Evolutionary conservation across 129 eudicot species (phyloP), one percentile per base, ranked within the genome.

Genomic region (Calendula officinalis): DNA sequence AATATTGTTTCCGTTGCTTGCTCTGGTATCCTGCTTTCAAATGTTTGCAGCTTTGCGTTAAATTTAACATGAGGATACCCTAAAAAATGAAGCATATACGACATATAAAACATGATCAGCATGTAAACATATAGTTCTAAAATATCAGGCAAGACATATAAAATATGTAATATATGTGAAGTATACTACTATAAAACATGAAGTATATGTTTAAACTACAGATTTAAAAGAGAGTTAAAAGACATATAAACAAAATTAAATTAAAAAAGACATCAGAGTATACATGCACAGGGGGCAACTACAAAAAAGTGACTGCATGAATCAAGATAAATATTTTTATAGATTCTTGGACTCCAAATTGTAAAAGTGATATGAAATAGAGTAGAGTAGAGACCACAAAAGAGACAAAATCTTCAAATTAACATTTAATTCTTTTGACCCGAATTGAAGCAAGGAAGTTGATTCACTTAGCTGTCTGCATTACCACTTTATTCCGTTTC

Each of bases 361-460:
- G 38, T 15, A 64, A 70, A 77, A 70, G 68, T 45, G 78, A 52
- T n/a, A 45, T 4, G 67, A 46, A 27, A 65, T 66, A 39, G 64
- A 75, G 81, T 66, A 39, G 64, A 75, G 81, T 69, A 56, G 34
- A 46, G 44, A 37, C 74, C 70, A 69, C 80, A 79, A 79, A 65
- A 79, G 81, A 44, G 62, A 62, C 60, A 50, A 73, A 22, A 51
- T 74, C 85, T 80, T 77, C 67, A 54, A 3, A 53, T 37, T 70
- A 35, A 77, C 75, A 66, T 46, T 22, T 30, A 43, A 48, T 62
- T 75, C 16, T 56, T 47, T 76, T 42, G 73, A 64, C 67, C 22
- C 72, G 60, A 73, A 12, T 43, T 33, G 85, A 83, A 83, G 89
- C 82, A 80, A 83, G 78, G 89, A 76, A 83, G 84, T 74, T 68